Evolutionary conservation across 495 filamentous ascomycete species (phyloP), one percentile per base, ranked within the genome.

Genomic region (Lepraria neglecta): DNA sequence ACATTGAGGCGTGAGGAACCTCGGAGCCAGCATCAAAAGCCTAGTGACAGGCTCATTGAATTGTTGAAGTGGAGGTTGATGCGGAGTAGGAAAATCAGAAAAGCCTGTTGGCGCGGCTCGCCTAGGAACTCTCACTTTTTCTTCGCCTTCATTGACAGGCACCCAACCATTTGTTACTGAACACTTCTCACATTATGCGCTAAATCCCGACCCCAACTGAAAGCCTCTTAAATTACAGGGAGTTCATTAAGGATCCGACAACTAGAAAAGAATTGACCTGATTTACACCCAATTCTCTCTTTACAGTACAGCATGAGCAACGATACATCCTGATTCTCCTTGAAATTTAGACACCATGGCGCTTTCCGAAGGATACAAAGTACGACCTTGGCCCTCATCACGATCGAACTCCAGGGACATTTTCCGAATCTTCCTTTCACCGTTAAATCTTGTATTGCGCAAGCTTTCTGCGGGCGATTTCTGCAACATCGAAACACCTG

Each of bases 361-460:
- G 9, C 19, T 33, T n/a, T 54, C 51, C 7, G 31, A 11, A 21
- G 51, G 48, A 33, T 64, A 51, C 28, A 65, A 33, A 50, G 59
- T 61, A 42, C 63, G 52, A 12, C 64, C 55, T 42, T 64, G 52
- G 52, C 64, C 55, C 14, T 60, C 59, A 24, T 56, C 60, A 31
- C 45, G 44, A 44, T 27, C 45, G 33, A 82, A 81, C 59, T 74
- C 76, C 63, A 78, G 80, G 70, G 82, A 83, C 69, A 77, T 80
- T 12, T 87, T 88, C 64, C 79, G 85, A 42, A 73, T 92, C 50
- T 83, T 87, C 65, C 75, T 92, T 21, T 83, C 83, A n/a, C 77
- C 79, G 44, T 81, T 86, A 14, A 81, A 81, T 28, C 73, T 92
- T 11, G 77, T 83, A 51, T 70, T 76, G 35, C 74, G 89, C 9